These are phyloP conservation scores for Deinandra increscens DNA, from an alignment of 129 eudicot species.

Conservation along the genomic window DNA sequence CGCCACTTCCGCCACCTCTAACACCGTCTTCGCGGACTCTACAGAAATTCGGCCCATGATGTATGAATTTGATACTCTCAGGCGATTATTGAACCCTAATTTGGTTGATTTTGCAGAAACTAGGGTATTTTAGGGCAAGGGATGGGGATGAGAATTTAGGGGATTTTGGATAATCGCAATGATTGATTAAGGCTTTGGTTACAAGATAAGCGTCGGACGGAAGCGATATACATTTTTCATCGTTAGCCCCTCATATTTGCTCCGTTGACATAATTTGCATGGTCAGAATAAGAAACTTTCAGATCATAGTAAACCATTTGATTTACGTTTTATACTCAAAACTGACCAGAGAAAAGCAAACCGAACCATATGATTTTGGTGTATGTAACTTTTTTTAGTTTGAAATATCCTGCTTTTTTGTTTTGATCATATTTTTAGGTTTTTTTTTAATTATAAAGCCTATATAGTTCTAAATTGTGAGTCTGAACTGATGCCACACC, in stretches of 20 bases:
- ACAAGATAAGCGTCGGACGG: neutral
- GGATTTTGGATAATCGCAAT: constrained; percentile 24
- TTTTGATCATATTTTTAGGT: too few species aligned
- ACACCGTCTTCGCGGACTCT: constrained; percentile 81
- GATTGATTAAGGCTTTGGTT: constrained; percentile 12
- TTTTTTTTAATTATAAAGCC: too few species aligned
- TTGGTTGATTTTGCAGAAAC: constrained; percentile 20
- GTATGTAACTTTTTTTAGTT: too few species aligned
- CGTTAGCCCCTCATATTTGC: neutral
- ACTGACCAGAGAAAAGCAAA: too few species aligned
- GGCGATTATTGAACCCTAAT: constrained; percentile 8
- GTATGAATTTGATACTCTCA: neutral
- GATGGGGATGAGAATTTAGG: constrained; percentile 21
- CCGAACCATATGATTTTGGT: too few species aligned
- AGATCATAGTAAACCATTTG: too few species aligned
- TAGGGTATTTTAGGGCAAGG: constrained; percentile 16
- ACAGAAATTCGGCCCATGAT: constrained; percentile 32
- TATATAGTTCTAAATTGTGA: too few species aligned
- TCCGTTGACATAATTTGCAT: neutral
- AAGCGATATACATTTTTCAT: constrained; percentile 10
- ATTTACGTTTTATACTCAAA: too few species aligned
- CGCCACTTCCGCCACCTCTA: constrained; percentile 88
- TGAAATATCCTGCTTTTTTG: too few species aligned
- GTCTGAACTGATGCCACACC: too few species aligned
- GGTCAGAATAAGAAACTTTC: too few species aligned